These are phyloP conservation scores for Martensiomyces pterosporus DNA, from an alignment of 192 early-diverging fungal genomes.

Conservation along the genomic window DNA sequence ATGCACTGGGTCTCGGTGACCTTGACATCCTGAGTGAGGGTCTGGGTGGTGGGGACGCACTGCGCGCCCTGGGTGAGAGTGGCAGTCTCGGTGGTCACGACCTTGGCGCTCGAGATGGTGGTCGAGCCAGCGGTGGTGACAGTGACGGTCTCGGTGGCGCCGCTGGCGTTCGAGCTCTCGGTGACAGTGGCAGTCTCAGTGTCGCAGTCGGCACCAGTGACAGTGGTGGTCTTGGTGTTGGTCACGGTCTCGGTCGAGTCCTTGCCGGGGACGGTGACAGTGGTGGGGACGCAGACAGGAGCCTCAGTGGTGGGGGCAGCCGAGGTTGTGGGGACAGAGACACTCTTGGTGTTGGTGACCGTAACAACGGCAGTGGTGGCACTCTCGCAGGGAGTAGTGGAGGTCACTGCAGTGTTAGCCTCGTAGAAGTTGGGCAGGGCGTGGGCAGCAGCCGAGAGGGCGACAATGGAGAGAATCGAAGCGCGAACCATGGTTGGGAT, in stretches of 20 bases:
- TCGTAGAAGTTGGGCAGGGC: slow-evolving; percentile 27
- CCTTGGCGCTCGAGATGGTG: neutral
- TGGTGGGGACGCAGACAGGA: neutral
- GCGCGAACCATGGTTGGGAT: slow-evolving; percentile 40
- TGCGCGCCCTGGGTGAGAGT: neutral
- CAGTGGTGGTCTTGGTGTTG: slow-evolving; percentile 6
- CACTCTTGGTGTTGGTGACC: slow-evolving; percentile 1
- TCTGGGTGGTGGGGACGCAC: neutral
- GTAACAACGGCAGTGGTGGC: neutral
- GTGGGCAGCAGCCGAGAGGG: slow-evolving; percentile 35
- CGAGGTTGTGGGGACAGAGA: slow-evolving; percentile 1
- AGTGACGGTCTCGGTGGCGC: slow-evolving; percentile 22
- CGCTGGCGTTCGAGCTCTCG: slow-evolving; percentile 14
- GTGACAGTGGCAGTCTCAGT: slow-evolving; percentile 33
- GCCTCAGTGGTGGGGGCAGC: slow-evolving; percentile 7
- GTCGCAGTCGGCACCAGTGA: slow-evolving; percentile 18
- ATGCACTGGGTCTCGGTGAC: neutral
- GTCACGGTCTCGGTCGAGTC: neutral
- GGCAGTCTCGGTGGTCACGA: neutral
- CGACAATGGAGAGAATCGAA: slow-evolving; percentile 38
- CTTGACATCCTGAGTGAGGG: neutral
- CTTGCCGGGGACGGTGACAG: neutral
- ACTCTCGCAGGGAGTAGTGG: neutral
- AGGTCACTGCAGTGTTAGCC: neutral
- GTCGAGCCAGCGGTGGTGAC: neutral